These are phyloP conservation scores for Paxillus involutus DNA, from an alignment of 768 basidiomycete genomes.

Conservation along the genomic window DNA sequence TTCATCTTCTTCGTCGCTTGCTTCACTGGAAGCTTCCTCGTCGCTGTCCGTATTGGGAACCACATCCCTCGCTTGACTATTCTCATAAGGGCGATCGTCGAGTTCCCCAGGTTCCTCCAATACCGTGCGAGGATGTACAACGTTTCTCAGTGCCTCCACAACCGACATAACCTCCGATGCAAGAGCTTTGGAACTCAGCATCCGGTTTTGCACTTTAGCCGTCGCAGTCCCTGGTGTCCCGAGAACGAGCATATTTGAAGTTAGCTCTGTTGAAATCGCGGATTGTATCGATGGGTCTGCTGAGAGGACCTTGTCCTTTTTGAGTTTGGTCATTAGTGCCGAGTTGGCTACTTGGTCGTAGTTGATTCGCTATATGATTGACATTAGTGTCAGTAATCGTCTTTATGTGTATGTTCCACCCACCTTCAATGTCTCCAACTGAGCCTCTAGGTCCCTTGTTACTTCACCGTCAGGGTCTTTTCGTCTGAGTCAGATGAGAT, in stretches of 20 bases:
- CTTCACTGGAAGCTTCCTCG: neutral
- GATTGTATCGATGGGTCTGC: slow-evolving; percentile 45
- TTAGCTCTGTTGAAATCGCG: slow-evolving; percentile 47
- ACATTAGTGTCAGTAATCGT: neutral
- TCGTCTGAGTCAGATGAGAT: slow-evolving; percentile 23
- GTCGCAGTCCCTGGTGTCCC: slow-evolving; percentile 41
- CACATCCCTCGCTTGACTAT: neutral
- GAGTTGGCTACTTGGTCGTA: slow-evolving; percentile 58
- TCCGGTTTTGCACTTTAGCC: slow-evolving; percentile 66
- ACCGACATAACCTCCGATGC: slow-evolving; percentile 55
- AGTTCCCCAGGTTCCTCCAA: slow-evolving; percentile 15
- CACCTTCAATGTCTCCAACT: slow-evolving; percentile 70
- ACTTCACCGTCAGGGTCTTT: slow-evolving; percentile 39
- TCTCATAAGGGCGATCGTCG: slow-evolving; percentile 13
- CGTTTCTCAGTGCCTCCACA: slow-evolving; percentile 47
- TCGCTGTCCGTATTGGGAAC: slow-evolving; percentile 1
- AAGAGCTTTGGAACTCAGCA: slow-evolving; percentile 77
- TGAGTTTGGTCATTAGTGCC: slow-evolving; percentile 70
- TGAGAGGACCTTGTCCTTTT: slow-evolving; percentile 65
- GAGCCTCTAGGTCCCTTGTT: slow-evolving; percentile 52
- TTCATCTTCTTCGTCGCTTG: slow-evolving; percentile 26
- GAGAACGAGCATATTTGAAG: slow-evolving; percentile 31
- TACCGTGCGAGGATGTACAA: slow-evolving; percentile 35
- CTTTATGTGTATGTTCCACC: slow-evolving; percentile 6
- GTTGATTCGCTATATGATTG: slow-evolving; percentile 48